phyloP scores from a whole-genome alignment of 2,329 filamentous ascomycete species.

The Pestalotiopsis fici region DNA sequence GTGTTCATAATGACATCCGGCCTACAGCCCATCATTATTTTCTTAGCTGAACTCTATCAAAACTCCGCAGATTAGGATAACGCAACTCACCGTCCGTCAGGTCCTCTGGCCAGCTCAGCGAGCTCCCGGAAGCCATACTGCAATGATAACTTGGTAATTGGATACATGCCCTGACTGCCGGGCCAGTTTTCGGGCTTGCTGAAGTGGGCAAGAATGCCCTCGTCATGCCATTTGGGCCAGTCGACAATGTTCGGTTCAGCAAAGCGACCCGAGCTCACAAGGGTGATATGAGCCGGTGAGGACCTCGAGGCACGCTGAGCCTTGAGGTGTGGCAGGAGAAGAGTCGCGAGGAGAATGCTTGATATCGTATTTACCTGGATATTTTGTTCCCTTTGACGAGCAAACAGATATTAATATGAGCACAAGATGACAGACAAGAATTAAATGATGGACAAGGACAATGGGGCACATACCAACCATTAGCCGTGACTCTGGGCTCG shows the following conservation, averaged over 20 bases:
- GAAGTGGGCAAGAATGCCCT: conserved; percentile 24
- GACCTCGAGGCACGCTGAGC: conserved; percentile 21
- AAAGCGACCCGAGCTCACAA: conserved; percentile 23
- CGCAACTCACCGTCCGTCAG: conserved; percentile 19
- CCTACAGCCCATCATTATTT: conserved; percentile 6
- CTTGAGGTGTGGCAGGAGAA: conserved; percentile 50
- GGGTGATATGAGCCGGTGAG: conserved; percentile 22
- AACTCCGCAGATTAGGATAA: background rate
- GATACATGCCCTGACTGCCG: conserved; percentile 21
- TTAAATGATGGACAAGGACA: background rate
- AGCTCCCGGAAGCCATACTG: conserved; percentile 23
- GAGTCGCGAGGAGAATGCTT: conserved; percentile 52
- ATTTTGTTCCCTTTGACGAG: conserved; percentile 45
- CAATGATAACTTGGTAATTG: conserved; percentile 24
- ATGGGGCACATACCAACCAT: conserved; percentile 25
- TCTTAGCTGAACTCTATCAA: no score
- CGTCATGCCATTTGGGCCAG: conserved; percentile 17
- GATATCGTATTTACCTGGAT: conserved; percentile 62
- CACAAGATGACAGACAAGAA: background rate
- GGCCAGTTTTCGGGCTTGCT: conserved; percentile 26
- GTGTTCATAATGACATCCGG: conserved; percentile 29
- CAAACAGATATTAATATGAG: background rate
- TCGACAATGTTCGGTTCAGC: conserved; percentile 15
- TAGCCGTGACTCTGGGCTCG: conserved; percentile 19
- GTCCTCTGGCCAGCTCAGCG: conserved; percentile 18